A percentile compares a stretch with the other conserved stretches of the same genome.
Evolutionary conservation across 2,329 filamentous ascomycete genomes (phyloP).

Genomic region (Corynespora cassiicola): DNA sequence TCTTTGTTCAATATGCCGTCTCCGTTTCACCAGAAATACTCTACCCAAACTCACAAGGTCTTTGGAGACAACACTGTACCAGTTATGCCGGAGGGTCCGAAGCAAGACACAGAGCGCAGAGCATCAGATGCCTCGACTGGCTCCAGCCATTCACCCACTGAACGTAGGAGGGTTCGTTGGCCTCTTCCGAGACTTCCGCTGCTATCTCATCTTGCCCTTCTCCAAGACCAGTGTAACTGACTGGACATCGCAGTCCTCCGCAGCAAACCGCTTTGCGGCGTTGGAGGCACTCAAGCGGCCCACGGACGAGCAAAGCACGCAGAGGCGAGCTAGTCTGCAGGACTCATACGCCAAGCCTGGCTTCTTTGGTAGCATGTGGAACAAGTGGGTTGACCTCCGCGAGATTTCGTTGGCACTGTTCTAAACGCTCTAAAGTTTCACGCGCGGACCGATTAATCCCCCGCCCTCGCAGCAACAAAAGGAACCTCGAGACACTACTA

Average conservation of each 20-base stretch:
- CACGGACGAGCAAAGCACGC: slow-evolving; percentile 30
- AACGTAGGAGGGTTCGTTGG: slow-evolving; percentile 36
- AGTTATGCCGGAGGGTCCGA: slow-evolving; percentile 41
- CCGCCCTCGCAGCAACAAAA: slow-evolving; percentile 15
- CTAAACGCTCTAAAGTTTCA: slow-evolving; percentile 34
- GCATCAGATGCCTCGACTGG: slow-evolving; percentile 36
- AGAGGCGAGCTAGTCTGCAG: slow-evolving; percentile 37
- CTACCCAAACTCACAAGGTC: slow-evolving; percentile 39
- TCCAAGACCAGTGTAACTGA: too few species aligned
- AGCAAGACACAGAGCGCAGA: slow-evolving; percentile 39
- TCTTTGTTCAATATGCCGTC: slow-evolving; percentile 37
- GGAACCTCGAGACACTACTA: slow-evolving; percentile 30
- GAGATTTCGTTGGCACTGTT: too few species aligned
- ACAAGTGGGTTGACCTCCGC: slow-evolving; percentile 32
- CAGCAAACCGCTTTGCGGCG: slow-evolving; percentile 32
- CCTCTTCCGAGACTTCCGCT: too few species aligned
- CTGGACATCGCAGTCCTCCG: slow-evolving; percentile 31
- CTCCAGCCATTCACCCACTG: slow-evolving; percentile 24
- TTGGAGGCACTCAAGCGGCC: slow-evolving; percentile 43
- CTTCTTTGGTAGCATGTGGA: slow-evolving; percentile 41
- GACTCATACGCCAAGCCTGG: slow-evolving; percentile 42
- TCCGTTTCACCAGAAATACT: slow-evolving; percentile 47
- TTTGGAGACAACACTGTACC: slow-evolving; percentile 35
- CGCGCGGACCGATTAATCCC: slow-evolving; percentile 30
- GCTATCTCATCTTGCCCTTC: too few species aligned